Base-by-base conservation (phyloP, 306 rosid species). In the Dryas alaskensis region DNA sequence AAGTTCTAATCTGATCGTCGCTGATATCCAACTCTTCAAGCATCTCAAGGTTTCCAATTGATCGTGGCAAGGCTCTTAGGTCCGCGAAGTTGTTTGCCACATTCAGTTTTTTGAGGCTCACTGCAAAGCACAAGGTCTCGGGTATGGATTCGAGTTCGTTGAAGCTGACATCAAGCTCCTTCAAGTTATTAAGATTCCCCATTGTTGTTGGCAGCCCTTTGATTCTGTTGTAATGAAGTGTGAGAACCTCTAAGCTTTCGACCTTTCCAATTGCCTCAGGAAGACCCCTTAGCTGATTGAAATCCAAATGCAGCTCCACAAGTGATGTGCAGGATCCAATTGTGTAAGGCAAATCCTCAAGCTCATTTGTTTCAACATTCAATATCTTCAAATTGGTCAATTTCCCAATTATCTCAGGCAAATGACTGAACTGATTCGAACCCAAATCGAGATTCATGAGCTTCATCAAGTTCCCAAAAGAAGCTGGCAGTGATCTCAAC, bases 11-110 rank as follows among this genome's bases (percentile, higher is more conserved):
- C 81, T 94, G 99, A 79, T 92, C 77, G 63, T 84, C 89, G 79
- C 99, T 91, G 69, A 94, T 94, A 73, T 94, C 95, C 82, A 94
- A 83, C 82, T 94, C 99, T 88, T 94, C 97, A 46, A 94, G 97
- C 87, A 80, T 80, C 79, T 89, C 93, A 65, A 94, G 96, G 48
- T 92, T 87, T 52, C 99, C 99, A 7, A 94, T 84, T 22, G 97
- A 84, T 57, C 76, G 80, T 13, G 99, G 97, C 87, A 94, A 87
- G 73, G 89, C 83, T 83, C 87, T 87, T 60, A 94, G 74, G 73
- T 94, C 97, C 0, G 96, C 90, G 17, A 94, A 94, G 86, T 94
- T 94, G 69, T 94, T 91, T 19, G 92, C 92, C 60, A 83, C 80
- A 27, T 87, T 94, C 72, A 94, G 57, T 65, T 89, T 94, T 77